Percentiles rank a stretch among this genome's conserved stretches.
phyloP scores from a whole-genome alignment of 768 basidiomycete species.

The Fomitopsis pulvina region DNA sequence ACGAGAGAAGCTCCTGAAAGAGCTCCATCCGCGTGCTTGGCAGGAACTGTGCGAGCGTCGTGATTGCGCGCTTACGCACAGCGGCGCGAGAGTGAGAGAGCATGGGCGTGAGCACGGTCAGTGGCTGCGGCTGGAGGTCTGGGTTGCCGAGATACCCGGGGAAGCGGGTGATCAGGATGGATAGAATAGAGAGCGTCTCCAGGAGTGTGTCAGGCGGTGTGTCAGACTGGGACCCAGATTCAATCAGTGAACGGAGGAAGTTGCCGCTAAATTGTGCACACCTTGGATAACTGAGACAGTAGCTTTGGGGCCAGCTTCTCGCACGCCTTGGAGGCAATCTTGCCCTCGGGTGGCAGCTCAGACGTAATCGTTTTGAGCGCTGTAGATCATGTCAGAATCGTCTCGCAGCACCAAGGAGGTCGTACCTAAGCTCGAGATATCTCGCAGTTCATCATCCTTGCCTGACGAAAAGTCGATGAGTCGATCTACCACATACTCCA shows the following conservation, averaged over 20 bases:
- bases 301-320: constrained; percentile 81
- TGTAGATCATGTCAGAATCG: constrained; percentile 22
- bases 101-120: constrained; percentile 62
- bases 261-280: constrained; percentile 26
- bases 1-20: constrained; percentile 54
- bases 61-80: constrained; percentile 89
- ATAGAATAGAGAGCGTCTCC: constrained; percentile 79
- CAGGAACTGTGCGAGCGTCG: constrained; percentile 79
- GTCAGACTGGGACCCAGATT: constrained; percentile 35
- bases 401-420: neutral
- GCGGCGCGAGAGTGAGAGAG: constrained; percentile 74
- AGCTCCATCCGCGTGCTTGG: constrained; percentile 60
- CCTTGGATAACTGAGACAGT: constrained; percentile 71
- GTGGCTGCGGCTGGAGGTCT: constrained; percentile 48
- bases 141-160: constrained; percentile 56
- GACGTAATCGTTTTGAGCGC: constrained; percentile 93
- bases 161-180: constrained; percentile 84
- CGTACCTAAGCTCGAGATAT: constrained; percentile 88
- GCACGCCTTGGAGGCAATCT: constrained; percentile 73
- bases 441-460: constrained; percentile 87
- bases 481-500: constrained; percentile 85
- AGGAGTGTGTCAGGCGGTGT: constrained; percentile 78
- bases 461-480: constrained; percentile 81
- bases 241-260: neutral
- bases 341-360: constrained; percentile 79